phyloP scores from a whole-genome alignment of 345 rosid species.

The Gossypium thurberi region DNA sequence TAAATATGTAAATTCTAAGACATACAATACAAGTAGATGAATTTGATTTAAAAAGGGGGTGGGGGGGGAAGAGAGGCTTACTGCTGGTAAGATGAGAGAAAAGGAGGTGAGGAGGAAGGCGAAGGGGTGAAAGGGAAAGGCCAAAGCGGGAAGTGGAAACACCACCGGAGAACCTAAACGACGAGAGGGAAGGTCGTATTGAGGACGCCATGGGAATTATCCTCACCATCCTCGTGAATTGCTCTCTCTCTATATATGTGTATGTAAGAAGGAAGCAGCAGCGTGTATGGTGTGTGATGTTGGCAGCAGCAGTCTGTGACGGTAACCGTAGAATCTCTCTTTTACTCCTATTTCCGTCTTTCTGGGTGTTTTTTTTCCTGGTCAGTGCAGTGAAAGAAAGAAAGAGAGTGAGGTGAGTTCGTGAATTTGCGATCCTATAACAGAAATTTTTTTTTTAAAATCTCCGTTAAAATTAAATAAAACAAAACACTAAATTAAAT shows the following conservation, averaged over 20 bases:
- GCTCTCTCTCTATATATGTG: too few species aligned
- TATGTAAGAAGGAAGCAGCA: too few species aligned
- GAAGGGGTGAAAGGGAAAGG: conserved; percentile 22
- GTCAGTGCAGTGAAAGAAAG: background rate
- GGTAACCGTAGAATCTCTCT: background rate
- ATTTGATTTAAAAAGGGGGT: background rate
- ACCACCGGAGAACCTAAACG: conserved; percentile 32
- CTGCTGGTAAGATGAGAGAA: conserved; percentile 43
- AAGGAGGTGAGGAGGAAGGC: conserved; percentile 25
- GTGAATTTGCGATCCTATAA: background rate
- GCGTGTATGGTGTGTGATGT: background rate
- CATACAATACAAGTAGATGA: background rate
- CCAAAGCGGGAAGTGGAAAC: conserved; percentile 32
- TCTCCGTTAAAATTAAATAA: too few species aligned
- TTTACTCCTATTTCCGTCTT: background rate
- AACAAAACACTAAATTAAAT: too few species aligned
- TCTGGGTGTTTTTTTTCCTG: background rate
- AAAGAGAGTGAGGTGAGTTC: background rate
- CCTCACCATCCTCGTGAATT: conserved; percentile 41
- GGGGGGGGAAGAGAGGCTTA: conserved; percentile 7
- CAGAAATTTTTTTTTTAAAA: too few species aligned
- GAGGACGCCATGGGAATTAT: conserved; percentile 77
- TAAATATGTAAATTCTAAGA: too few species aligned
- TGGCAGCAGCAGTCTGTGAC: background rate
- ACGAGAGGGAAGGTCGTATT: conserved; percentile 57